Conservation (phyloP, 768 basidiomycete genomes). For the Trametes punicea region DNA sequence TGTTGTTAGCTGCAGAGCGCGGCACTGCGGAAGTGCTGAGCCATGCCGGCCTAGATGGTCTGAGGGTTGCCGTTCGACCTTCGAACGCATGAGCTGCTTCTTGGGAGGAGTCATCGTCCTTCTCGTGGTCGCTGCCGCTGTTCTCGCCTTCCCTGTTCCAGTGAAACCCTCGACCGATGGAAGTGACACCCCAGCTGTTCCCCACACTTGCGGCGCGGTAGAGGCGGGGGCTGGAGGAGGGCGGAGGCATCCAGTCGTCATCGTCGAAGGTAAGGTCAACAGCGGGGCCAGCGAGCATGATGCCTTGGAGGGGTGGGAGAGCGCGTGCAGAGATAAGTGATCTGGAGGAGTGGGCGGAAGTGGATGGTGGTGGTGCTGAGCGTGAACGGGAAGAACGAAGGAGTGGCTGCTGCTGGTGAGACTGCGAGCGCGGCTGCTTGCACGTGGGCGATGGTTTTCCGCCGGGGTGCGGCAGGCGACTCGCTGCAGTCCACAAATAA, state of each 20-base stretch:
- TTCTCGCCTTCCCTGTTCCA: conserved; percentile 50
- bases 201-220: conserved; percentile 66
- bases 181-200: conserved; percentile 83
- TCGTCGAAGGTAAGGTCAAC: conserved; percentile 62
- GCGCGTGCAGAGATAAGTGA: conserved; percentile 3
- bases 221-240: conserved; percentile 40
- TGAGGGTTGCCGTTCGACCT: conserved; percentile 5
- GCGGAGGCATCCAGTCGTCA: conserved; percentile 63
- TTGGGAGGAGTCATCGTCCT: conserved; percentile 4
- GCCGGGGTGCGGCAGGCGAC: conserved; percentile 16
- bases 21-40: conserved; percentile 20
- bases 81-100: conserved; percentile 2
- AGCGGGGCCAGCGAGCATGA: conserved; percentile 40
- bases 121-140: conserved; percentile 17
- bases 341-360: conserved; percentile 6
- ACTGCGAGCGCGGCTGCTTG: conserved; percentile 15
- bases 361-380: conserved; percentile 30
- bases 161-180: conserved; percentile 77
- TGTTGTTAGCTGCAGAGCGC: conserved; percentile 10
- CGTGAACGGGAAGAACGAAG: conserved; percentile 26
- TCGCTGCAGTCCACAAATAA: conserved; percentile 27
- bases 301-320: conserved; percentile 20
- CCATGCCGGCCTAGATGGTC: conserved; percentile 22
- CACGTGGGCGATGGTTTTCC: conserved; percentile 21
- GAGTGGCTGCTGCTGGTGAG: conserved; percentile 11